Conservation (phyloP, 2,329 filamentous ascomycete species). For the Claviceps sp. region DNA sequence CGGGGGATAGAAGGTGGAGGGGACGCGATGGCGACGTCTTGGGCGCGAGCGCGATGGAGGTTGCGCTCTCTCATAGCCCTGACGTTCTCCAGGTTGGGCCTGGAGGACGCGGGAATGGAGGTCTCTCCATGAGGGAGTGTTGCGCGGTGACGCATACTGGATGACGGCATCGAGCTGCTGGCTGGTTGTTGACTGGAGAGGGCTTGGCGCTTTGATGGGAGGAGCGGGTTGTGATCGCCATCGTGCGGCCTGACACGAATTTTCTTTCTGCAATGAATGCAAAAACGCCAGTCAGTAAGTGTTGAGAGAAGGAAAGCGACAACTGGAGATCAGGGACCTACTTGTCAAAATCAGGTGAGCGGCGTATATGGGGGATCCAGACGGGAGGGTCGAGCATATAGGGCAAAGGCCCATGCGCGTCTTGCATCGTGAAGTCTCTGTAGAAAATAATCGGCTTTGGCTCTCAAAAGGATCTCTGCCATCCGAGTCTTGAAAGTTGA, state of each 20-base stretch:
- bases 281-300: not conserved
- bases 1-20: not conserved
- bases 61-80: not conserved
- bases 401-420: not conserved
- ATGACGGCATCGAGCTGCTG: constrained; percentile 8
- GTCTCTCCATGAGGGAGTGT: not conserved
- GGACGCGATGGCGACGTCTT: not conserved
- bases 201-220: not conserved
- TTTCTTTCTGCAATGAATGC: not conserved
- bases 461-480: too few species aligned
- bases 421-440: not conserved
- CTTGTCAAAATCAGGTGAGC: not conserved
- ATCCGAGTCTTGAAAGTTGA: too few species aligned
- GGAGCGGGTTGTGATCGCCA: constrained; percentile 4
- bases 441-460: too few species aligned
- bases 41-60: not conserved
- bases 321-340: not conserved
- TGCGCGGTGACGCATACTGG: constrained; percentile 6
- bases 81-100: not conserved
- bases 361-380: not conserved
- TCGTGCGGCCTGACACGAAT: constrained; percentile 6
- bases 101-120: not conserved
- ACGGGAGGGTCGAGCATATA: not conserved
- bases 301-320: not conserved
- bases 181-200: constrained; percentile 4